These are phyloP conservation scores for Narthecium ossifragum DNA, from an alignment of 106 monocot species.

Conservation along the genomic window DNA sequence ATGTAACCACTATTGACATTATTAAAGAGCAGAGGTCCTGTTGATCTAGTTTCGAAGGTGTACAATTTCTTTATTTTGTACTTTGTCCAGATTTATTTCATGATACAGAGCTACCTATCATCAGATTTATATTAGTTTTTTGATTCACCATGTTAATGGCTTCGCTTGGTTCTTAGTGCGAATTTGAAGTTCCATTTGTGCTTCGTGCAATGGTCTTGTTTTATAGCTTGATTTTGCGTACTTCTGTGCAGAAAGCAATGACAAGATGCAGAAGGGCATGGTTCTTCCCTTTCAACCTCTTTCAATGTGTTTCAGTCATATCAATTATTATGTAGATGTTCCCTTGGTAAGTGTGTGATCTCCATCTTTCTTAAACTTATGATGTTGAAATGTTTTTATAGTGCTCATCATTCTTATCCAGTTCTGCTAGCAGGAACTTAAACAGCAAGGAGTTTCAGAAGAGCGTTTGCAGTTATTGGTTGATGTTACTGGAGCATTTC, in stretches of 20 bases:
- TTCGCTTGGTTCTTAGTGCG: too few relatives aligned
- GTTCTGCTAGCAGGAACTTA: constrained; percentile 74
- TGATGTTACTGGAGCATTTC: constrained; percentile 96
- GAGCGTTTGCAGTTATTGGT: constrained; percentile 83
- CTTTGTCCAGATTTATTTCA: too few relatives aligned
- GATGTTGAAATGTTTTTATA: constrained; percentile 3
- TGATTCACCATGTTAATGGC: too few relatives aligned
- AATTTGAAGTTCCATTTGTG: too few relatives aligned
- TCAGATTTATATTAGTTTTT: too few relatives aligned
- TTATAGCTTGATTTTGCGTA: too few relatives aligned
- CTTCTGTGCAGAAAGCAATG: constrained; percentile 34
- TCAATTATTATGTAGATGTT: constrained; percentile 93
- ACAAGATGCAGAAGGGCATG: constrained; percentile 84
- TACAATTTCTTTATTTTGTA: too few relatives aligned
- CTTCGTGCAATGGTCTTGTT: too few relatives aligned
- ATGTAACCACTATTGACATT: too few relatives aligned
- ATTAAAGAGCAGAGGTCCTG: too few relatives aligned
- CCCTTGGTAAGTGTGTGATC: constrained; percentile 54
- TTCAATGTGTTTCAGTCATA: constrained; percentile 90
- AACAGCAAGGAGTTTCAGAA: constrained; percentile 75
- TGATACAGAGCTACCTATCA: too few relatives aligned
- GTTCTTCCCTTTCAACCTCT: constrained; percentile 97
- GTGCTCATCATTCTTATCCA: constrained; percentile 41
- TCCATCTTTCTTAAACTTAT: constrained; percentile 6
- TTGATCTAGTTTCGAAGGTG: too few relatives aligned